Base-by-base conservation (phyloP, 139 green algal species). In the Ostreobium quekettii region DNA sequence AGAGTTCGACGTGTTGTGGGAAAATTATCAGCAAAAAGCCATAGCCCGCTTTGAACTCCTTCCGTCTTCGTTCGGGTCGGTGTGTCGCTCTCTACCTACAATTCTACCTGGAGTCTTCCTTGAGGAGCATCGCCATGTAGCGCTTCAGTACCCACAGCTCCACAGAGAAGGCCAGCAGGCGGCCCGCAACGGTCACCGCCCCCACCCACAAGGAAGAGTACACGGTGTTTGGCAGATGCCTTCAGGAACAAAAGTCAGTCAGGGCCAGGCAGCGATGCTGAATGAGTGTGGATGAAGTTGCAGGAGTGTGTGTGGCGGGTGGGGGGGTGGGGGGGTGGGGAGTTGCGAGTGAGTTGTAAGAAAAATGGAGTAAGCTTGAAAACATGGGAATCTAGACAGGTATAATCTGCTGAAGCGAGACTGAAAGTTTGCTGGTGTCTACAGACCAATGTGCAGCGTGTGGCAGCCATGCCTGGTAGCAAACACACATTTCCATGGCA, bases 131-230 rank as follows among this genome's bases (percentile, higher is more conserved):
- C 7, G 6, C 6, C 47, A 77, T 28, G 42, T 82, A 64, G 2
- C 60, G 22, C 1, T n/a, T 7, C 29, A 85, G 2, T 24, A 81
- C 68, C 79, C 79, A 85, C 4, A 74, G 6, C 73, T 85, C 79
- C 47, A 85, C 74, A 3, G 59, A 72, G 35, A 68, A 69, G 32
- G 76, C 74, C 53, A 75, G 30, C 29, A 77, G 35, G 5, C 79
- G 71, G 22, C 74, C 76, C 11, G 46, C 26, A 0, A 81, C 53
- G 35, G 80, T 19, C 31, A 80, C 4, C 5, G 8, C 8, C 2
- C 66, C 79, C 48, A 82, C 32, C n/a, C 49, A 22, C 3, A 58
- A 46, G 1, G 47, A 48, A 22, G 69, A 47, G 32, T 46, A 39
- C 3, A 59, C 36, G 8, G 7, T 36, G 29, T 32, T 36, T 19